Evolutionary conservation across 1,284 basidiomycete species (phyloP), one percentile per base, ranked within the genome.

Genomic region (Rhodotorula sp.): DNA sequence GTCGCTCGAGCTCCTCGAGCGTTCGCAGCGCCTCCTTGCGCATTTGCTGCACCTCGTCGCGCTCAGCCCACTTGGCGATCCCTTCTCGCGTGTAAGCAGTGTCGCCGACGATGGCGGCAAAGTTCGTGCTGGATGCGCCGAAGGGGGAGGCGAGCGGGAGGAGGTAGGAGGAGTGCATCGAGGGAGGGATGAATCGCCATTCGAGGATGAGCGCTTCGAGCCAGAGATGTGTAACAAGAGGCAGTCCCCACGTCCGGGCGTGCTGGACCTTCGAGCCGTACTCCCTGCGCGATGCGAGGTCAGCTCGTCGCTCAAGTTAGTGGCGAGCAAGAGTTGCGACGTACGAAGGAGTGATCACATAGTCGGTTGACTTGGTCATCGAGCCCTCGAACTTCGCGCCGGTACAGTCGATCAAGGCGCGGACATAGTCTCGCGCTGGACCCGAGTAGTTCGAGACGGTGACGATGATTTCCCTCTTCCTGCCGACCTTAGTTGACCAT

Each of bases 381-480:
- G 87, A 89, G 0, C 90, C 86, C 0, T 91, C 91, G 76, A 92
- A 94, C 48, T 81, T 84, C 3, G 85, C 92, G 4, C 91, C 92
- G 84, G 92, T 87, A 11, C 86, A 81, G 10, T 81, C 81, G 68
- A 95, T 90, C 28, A 95, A 82, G 71, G 87, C 87, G 81, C 92
- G 92, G 61, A 95, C 83, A 77, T 94, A 94, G 62, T 93, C 89
- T 9, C 92, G 84, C 4, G 88, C 85, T 59, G 88, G 86, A 3
- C 91, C 92, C 0, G 89, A 90, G 78, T 94, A 94, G 78, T 93
- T 94, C 0, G 92, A 91, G 2, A 94, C 84, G 0, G 92, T 91
- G 68, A 94, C 59, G 40, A 64, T 30, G 47, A 67, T 53, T 46
- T 40, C 37, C 4, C 10, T 37, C 28, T 65, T 64, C 4, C 18